Evolutionary conservation across 2,329 filamentous ascomycete genomes (phyloP).

Genomic region (Aspergillus spinulosporus): DNA sequence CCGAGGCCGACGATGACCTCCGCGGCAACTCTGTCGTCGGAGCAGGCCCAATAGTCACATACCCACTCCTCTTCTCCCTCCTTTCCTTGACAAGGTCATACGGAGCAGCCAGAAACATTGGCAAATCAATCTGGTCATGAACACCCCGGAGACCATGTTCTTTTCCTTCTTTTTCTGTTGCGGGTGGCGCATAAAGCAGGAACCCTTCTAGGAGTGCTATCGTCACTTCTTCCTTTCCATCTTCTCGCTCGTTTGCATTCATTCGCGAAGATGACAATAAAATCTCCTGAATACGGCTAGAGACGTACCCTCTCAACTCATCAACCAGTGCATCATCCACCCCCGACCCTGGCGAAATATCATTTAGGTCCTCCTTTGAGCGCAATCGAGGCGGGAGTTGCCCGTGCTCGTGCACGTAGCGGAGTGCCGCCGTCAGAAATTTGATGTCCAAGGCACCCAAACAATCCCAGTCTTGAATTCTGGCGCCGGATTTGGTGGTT

Average conservation of each 20-base stretch:
- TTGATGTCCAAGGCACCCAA: slow-evolving; percentile 72
- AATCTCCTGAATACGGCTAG: neutral
- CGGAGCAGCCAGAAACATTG: slow-evolving; percentile 73
- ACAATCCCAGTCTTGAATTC: slow-evolving; percentile 89
- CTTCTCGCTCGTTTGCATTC: no score
- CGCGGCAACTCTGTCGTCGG: slow-evolving; percentile 23
- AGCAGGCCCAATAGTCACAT: slow-evolving; percentile 48
- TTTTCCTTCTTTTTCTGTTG: slow-evolving; percentile 2
- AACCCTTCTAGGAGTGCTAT: slow-evolving; percentile 86
- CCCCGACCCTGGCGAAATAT: slow-evolving; percentile 45
- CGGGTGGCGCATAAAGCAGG: slow-evolving; percentile 66
- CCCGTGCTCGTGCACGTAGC: slow-evolving; percentile 69
- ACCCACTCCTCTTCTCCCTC: slow-evolving; percentile 46
- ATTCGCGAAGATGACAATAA: neutral
- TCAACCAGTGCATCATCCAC: slow-evolving; percentile 31
- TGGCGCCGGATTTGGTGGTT: slow-evolving; percentile 52
- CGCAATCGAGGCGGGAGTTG: slow-evolving; percentile 49
- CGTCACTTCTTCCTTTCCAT: slow-evolving; percentile 25
- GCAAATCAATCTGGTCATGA: slow-evolving; percentile 62
- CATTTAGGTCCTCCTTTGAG: slow-evolving; percentile 62
- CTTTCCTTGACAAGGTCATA: slow-evolving; percentile 50
- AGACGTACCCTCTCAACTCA: slow-evolving; percentile 23
- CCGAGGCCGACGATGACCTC: neutral
- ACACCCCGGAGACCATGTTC: slow-evolving; percentile 31
- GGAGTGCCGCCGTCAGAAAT: slow-evolving; percentile 65